phyloP scores from a whole-genome alignment of 768 basidiomycete genomes.

The Lentinula detonsa region DNA sequence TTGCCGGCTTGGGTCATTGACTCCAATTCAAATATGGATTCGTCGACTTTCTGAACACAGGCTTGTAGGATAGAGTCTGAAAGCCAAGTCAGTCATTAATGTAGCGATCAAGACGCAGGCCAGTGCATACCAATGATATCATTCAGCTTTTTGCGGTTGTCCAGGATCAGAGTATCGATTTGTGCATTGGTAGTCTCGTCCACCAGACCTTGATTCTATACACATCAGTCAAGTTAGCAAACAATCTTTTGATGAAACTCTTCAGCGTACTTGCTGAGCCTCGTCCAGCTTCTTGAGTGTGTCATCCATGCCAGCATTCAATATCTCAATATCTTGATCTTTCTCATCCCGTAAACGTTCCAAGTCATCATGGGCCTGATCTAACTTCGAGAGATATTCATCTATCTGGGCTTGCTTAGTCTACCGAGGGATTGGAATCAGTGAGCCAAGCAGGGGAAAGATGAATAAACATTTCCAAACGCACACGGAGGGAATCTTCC shows the following conservation, averaged over 20 bases:
- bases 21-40: constrained; percentile 95
- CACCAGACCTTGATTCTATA: constrained; percentile 72
- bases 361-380: constrained; percentile 66
- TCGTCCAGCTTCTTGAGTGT: constrained; percentile 87
- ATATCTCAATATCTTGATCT: constrained; percentile 92
- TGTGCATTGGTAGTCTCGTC: constrained; percentile 95
- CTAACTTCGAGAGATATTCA: constrained; percentile 77
- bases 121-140: constrained; percentile 75
- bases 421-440: constrained; percentile 31
- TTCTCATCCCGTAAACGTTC: constrained; percentile 90
- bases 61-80: constrained; percentile 94
- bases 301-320: constrained; percentile 92
- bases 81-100: constrained; percentile 1
- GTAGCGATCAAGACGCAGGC: neutral
- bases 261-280: constrained; percentile 60
- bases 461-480: constrained; percentile 16
- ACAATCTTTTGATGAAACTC: constrained; percentile 10
- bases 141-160: constrained; percentile 96
- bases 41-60: constrained; percentile 95
- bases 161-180: constrained; percentile 93
- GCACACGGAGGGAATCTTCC: constrained; percentile 89
- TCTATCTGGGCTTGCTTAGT: constrained; percentile 96
- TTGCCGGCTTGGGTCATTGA: constrained; percentile 94
- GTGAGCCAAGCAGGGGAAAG: neutral
- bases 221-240: constrained; percentile 1